Evolutionary conservation across 768 basidiomycete genomes (phyloP).

Genomic region (Lentinula guzmanii): DNA sequence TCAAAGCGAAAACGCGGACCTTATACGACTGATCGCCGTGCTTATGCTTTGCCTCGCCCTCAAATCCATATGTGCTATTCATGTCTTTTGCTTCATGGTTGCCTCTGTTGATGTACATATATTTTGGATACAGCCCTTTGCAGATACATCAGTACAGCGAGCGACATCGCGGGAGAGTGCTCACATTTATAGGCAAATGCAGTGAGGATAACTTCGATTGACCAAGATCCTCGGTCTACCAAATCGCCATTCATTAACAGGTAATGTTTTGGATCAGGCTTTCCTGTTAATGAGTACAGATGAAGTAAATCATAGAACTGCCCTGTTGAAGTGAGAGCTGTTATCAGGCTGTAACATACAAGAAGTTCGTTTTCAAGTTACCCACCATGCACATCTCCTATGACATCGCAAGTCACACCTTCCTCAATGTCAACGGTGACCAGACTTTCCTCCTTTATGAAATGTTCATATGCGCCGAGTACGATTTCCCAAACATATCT

Average conservation of each 20-base stretch:
- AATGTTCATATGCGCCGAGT: constrained; percentile 72
- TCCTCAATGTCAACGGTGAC: constrained; percentile 71
- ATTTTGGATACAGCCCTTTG: constrained; percentile 87
- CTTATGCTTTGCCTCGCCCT: constrained; percentile 95
- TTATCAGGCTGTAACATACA: background rate
- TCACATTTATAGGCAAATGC: constrained; percentile 94
- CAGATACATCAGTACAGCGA: background rate
- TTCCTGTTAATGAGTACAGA: constrained; percentile 78
- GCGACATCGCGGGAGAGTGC: constrained; percentile 14
- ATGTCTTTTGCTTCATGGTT: constrained; percentile 98
- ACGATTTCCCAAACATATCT: constrained; percentile 96
- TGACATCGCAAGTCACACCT: constrained; percentile 83
- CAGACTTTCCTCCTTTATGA: constrained; percentile 74
- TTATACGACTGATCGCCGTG: constrained; percentile 95
- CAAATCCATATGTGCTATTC: constrained; percentile 92
- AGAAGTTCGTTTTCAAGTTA: background rate
- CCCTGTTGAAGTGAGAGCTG: constrained; percentile 34
- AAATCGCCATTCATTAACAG: constrained; percentile 93
- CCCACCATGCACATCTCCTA: constrained; percentile 92
- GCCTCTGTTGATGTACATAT: constrained; percentile 91
- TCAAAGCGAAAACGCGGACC: constrained; percentile 28
- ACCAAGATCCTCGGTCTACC: constrained; percentile 96
- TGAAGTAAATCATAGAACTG: constrained; percentile 95
- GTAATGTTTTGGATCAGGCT: constrained; percentile 80
- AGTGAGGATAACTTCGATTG: constrained; percentile 86